Evolutionary conservation across 768 basidiomycete genomes (phyloP).

Genomic region (Krasilnikovozyma curviuscula): DNA sequence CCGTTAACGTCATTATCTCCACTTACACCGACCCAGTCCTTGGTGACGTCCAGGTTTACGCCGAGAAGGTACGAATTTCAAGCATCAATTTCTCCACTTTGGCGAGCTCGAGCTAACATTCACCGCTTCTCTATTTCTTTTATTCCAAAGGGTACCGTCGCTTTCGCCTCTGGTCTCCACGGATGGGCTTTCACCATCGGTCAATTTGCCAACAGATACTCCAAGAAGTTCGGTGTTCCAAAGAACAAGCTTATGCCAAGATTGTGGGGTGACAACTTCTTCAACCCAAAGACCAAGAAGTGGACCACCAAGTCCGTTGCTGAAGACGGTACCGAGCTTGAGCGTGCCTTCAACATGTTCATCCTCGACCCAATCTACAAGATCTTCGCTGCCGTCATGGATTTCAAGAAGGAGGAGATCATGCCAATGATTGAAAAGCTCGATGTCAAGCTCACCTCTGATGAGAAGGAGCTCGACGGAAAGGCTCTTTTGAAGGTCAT

Average conservation of each 20-base stretch:
- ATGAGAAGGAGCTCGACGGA: conserved; percentile 84
- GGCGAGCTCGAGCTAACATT: too few species aligned
- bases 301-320: conserved; percentile 66
- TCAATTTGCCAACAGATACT: conserved; percentile 82
- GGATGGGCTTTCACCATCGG: conserved; percentile 99
- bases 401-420: conserved; percentile 89
- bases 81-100: too few species aligned
- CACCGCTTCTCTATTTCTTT: too few species aligned
- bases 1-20: conserved; percentile 93
- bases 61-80: too few species aligned
- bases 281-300: conserved; percentile 90
- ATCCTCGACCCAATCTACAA: conserved; percentile 98
- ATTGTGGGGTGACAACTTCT: conserved; percentile 99
- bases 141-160: conserved; percentile 95
- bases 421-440: conserved; percentile 80
- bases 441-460: conserved; percentile 65
- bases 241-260: conserved; percentile 95
- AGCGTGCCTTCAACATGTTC: conserved; percentile 96
- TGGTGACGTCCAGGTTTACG: conserved; percentile 97
- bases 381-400: conserved; percentile 96
- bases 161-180: conserved; percentile 97
- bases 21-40: conserved; percentile 86
- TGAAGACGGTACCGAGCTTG: conserved; percentile 72
- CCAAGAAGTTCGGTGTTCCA: conserved; percentile 97
- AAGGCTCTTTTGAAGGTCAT: conserved; percentile 89